Evolutionary conservation across 306 rosid species (phyloP), one percentile per base, ranked within the genome.

Genomic region (Acacia acuminata): DNA sequence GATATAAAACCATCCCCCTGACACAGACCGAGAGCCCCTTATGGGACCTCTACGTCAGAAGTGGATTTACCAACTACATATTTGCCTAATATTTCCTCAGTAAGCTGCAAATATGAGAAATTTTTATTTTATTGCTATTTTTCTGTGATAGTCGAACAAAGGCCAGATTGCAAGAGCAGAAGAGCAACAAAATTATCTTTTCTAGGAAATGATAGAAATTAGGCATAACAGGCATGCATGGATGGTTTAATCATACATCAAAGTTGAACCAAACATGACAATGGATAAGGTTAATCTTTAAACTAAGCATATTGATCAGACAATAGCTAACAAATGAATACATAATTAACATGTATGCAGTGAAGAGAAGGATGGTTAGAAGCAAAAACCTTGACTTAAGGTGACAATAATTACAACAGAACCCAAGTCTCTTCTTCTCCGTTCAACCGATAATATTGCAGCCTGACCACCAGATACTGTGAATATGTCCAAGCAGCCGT

Each of bases 261-360:
- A 71, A 45, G 30, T 65, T 22, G 78, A 73, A 73, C 76, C 76
- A 48, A 42, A 64, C 63, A 75, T 44, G 56, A 82, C 48, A 69
- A 66, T 36, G 5, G 22, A 27, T 36, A 81, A 42, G 68, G 50
- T 7, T 43, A 71, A 45, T 24, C 5, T 53, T 77, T 43, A 64
- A 73, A 82, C 42, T 8, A 27, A 14, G 8, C 79, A 74, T 45
- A 45, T 25, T 3, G 7, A 82, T 73, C n/a, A 40, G 15, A 48
- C 48, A 24, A 72, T 17, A 38, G 50, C 30, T 27, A 36, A 40
- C 44, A 47, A 27, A 58, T 60, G 48, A 32, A 79, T 36, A 76
- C 22, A 42, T 42, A 81, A 87, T 77, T 73, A 86, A 91, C 84
- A 50, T 13, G 36, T 50, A 53, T 13, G 70, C 36, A 17, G 20